Evolutionary conservation across 2,329 filamentous ascomycete genomes (phyloP), one percentile per base, ranked within the genome.

Genomic region (Trichoderma sp.): DNA sequence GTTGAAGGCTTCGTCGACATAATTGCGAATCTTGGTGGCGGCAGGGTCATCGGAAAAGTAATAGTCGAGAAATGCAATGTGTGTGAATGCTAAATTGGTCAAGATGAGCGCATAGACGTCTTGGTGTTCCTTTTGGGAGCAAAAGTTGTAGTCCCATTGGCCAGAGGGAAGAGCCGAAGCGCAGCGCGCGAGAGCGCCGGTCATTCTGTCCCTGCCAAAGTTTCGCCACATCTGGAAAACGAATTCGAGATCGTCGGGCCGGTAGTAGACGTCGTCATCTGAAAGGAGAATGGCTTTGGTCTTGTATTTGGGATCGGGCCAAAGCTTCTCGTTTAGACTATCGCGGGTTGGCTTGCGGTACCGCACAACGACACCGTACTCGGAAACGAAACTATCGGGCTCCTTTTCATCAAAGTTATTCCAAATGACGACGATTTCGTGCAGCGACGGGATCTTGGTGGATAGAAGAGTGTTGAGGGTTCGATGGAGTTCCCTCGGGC

Each of bases 211-310:
- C 32, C 74, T 78, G 43, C 81, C 82, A 56, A 81, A 81, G 70
- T 80, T 78, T 73, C 82, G 81, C 82, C 82, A 83, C 15, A 78
- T 76, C 65, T 83, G 81, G 68, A 83, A 83, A 26, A 79, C 80
- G n/a, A 82, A 83, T 14, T 83, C 81, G 18, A 83, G 78, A 60
- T 83, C 82, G 3, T 74, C 70, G 24, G 81, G 81, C 32, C 78
- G 75, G 74, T 81, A 83, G 74, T 80, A 82, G 21, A 83, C 80
- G 70, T 83, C 82, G 71, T 83, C 82, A 56, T 83, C 82, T 21
- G 79, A 80, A 11, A 83, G 77, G 26, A 83, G 79, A n/a, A 83
- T 78, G 14, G 81, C 82, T 65, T 83, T 77, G 21, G 81, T 83
- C 60, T 78, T 73, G 74, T 80, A 83, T 1, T 75, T 74, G 5